Conservation (phyloP, 306 rosid genomes). For the Rubus parviflorus region DNA sequence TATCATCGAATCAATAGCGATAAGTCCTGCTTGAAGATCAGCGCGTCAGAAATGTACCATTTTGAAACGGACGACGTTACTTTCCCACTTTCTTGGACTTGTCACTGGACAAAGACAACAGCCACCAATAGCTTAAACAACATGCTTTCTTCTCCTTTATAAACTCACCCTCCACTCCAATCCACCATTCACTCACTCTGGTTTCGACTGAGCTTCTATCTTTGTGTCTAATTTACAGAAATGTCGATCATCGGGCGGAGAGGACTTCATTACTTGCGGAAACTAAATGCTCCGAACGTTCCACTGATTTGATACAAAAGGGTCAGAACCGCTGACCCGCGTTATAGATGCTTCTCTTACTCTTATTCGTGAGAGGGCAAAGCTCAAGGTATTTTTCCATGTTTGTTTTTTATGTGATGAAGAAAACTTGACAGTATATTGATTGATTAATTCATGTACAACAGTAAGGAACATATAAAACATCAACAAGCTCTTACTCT, state of each 20-base stretch:
- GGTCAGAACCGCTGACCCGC: conserved; percentile 64
- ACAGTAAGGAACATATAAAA: no score
- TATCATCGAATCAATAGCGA: no score
- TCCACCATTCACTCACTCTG: background rate
- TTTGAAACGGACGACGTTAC: no score
- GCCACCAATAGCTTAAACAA: background rate
- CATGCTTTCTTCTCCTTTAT: background rate
- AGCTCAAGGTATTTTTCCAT: conserved; percentile 94
- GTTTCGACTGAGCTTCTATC: background rate
- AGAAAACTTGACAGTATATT: no score
- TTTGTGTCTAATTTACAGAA: conserved; percentile 28
- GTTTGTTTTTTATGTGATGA: no score
- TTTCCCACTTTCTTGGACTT: no score
- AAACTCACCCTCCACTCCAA: no score
- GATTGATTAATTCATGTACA: no score
- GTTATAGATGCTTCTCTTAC: conserved; percentile 96
- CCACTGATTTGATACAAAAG: conserved; percentile 55
- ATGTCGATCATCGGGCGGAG: conserved; percentile 53
- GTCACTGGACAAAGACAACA: no score
- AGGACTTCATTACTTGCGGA: conserved; percentile 63
- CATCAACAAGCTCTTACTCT: no score
- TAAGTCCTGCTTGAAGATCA: no score
- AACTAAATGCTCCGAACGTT: conserved; percentile 56
- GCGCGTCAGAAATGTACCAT: no score
- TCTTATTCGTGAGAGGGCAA: conserved; percentile 91